Evolutionary conservation across 2,329 filamentous ascomycete species (phyloP), one percentile per base, ranked within the genome.

Genomic region (Cladosporium sphaerospermum): DNA sequence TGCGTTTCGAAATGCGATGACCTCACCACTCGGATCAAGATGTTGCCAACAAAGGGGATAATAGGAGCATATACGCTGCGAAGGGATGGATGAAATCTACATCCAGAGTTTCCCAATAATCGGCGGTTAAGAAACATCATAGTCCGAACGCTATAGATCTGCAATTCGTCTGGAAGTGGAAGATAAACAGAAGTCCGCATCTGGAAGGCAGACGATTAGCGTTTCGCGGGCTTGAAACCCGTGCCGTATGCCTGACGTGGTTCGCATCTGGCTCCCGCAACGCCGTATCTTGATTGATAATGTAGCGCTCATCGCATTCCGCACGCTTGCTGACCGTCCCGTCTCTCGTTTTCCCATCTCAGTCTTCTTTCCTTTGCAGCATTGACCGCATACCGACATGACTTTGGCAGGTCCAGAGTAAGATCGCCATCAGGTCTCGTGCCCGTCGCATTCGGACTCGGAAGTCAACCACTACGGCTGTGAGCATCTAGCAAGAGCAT

Each of bases 281-380:
- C 42, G 51, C 23, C 23, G 37, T 42, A 37, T 31, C 34, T 16
- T 53, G 43, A 46, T 53, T 53, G 51, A 53, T 53, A 53, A 47
- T 42, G 43, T 7, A 32, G 43, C 44, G 10, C 23, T 37, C 37
- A 42, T 41, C 43, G 23, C 23, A 28, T 28, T 28, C 23, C 23
- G 23, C 23, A 28, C 23, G 23, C 23, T 28, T 28, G 23, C 23
- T 28, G 23, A 28, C 23, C 23, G 23, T 28, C 42, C 45, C 40
- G 13, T 37, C 33, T 28, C 18, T 46, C 40, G 31, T 40, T 34
- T 9, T 36, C 40, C 40, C 33, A 14, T 19, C 19, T 31, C 5
- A 31, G 3, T 28, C 23, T n/a, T 23, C 23, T 14, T 9, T 9
- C 44, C 31, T 13, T 40, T 18, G 9, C n/a, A 23, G 34, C 36